Percentiles rank a stretch among this genome's conserved stretches.
These are phyloP conservation scores for Diplotaxis tenuifolia DNA, from an alignment of 345 rosid genomes.

Conservation along the genomic window DNA sequence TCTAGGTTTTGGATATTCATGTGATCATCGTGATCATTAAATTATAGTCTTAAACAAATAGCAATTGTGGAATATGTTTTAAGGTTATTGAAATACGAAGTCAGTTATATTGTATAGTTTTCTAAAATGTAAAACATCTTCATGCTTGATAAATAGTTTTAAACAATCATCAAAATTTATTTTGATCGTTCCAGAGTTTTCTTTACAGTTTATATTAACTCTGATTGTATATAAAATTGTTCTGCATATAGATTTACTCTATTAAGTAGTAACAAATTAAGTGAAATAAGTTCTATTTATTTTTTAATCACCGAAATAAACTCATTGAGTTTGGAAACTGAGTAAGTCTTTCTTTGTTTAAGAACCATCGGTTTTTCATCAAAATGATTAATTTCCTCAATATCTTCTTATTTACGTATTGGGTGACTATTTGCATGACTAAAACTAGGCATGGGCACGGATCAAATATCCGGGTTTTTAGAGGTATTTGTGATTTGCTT, in stretches of 20 bases:
- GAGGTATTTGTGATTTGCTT: no score
- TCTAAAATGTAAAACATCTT: background rate
- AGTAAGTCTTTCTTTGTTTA: background rate
- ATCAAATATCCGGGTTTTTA: no score
- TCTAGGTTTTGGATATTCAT: slow-evolving; percentile 31
- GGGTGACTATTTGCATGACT: background rate
- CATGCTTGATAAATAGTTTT: background rate
- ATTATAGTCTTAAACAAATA: background rate
- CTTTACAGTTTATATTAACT: background rate
- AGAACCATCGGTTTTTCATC: background rate
- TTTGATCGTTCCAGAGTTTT: background rate
- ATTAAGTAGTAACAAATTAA: background rate
- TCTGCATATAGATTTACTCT: background rate
- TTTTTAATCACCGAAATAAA: background rate
- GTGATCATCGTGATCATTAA: slow-evolving; percentile 14
- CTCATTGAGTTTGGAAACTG: background rate
- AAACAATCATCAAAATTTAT: background rate
- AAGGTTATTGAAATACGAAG: slow-evolving; percentile 12
- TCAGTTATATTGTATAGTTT: background rate
- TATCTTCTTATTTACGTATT: background rate
- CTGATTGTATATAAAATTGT: background rate
- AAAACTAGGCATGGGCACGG: no score
- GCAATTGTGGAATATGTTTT: slow-evolving; percentile 18
- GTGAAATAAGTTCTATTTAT: no score
- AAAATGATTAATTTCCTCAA: background rate